Percentiles rank a stretch among this genome's conserved stretches.
These are phyloP conservation scores for Salvia sclarea DNA, from an alignment of 305 asterid genomes.

Conservation along the genomic window DNA sequence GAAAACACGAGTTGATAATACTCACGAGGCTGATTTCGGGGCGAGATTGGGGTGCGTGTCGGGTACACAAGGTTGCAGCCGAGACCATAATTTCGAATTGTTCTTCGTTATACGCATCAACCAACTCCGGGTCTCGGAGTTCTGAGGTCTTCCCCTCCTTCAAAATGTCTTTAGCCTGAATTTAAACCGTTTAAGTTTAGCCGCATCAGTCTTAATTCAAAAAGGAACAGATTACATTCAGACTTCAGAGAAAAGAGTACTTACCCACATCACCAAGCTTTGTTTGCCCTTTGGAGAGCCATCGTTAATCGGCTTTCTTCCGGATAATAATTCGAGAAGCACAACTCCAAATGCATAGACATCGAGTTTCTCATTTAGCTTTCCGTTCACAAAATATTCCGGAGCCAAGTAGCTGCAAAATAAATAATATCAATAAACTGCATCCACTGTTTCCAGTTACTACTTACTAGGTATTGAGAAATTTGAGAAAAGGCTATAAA, in stretches of 20 bases:
- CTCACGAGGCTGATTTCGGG: slow-evolving; percentile 68
- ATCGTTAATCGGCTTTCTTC: slow-evolving; percentile 76
- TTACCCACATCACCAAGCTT: slow-evolving; percentile 91
- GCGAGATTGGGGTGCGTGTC: slow-evolving; percentile 63
- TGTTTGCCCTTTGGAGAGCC: slow-evolving; percentile 62
- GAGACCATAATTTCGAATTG: slow-evolving; percentile 67
- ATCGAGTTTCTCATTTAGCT: slow-evolving; percentile 70
- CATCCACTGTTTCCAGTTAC: slow-evolving; percentile 15
- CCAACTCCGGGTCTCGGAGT: slow-evolving; percentile 60
- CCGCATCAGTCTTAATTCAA: background rate
- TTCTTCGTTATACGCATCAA: slow-evolving; percentile 44
- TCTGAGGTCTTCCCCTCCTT: slow-evolving; percentile 54
- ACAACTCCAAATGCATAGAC: slow-evolving; percentile 93
- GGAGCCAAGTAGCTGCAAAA: slow-evolving; percentile 85
- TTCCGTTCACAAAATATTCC: slow-evolving; percentile 82
- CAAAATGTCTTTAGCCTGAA: slow-evolving; percentile 70
- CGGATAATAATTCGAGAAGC: slow-evolving; percentile 85
- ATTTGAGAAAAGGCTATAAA: slow-evolving; percentile 4
- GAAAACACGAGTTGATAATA: background rate
- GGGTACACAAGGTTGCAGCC: slow-evolving; percentile 78
- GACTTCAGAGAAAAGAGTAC: slow-evolving; percentile 27
- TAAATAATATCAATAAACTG: background rate
- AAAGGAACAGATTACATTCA: background rate
- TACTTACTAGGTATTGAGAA: slow-evolving; percentile 1
- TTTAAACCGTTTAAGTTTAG: background rate